Evolutionary conservation across 257 asterid species (phyloP).

Genomic region (Penstemon eatonii): DNA sequence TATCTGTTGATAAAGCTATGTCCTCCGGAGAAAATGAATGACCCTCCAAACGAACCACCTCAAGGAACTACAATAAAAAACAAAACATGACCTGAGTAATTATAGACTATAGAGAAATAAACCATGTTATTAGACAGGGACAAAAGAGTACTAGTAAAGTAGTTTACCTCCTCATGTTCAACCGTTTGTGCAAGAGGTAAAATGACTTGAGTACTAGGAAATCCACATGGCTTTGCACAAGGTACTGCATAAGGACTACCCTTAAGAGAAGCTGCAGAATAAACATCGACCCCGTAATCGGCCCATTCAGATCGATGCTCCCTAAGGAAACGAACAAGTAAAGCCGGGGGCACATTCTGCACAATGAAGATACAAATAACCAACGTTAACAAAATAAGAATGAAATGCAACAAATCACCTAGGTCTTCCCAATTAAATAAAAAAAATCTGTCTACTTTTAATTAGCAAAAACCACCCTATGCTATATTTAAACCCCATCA

Average conservation of each 20-base stretch:
- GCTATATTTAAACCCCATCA: too few relatives aligned
- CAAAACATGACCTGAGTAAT: neutral
- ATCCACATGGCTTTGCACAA: slow-evolving; percentile 64
- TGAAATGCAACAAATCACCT: neutral
- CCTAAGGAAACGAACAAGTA: slow-evolving; percentile 78
- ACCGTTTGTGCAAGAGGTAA: slow-evolving; percentile 79
- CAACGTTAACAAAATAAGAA: neutral
- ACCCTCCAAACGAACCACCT: slow-evolving; percentile 84
- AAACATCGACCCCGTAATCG: slow-evolving; percentile 76
- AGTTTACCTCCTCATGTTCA: slow-evolving; percentile 80
- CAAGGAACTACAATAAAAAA: slow-evolving; percentile 53
- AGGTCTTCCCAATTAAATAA: too few relatives aligned
- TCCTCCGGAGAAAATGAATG: slow-evolving; percentile 76
- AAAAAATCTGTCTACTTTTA: too few relatives aligned
- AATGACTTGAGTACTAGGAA: slow-evolving; percentile 72
- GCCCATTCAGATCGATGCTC: slow-evolving; percentile 97
- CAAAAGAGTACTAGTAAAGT: neutral
- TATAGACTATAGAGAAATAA: too few relatives aligned
- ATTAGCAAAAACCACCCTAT: too few relatives aligned
- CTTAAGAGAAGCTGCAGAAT: slow-evolving; percentile 80
- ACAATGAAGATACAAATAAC: slow-evolving; percentile 5
- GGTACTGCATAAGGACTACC: slow-evolving; percentile 69
- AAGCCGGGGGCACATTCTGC: slow-evolving; percentile 83
- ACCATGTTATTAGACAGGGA: neutral
- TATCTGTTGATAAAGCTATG: slow-evolving; percentile 75